Percentiles rank a stretch among this genome's conserved stretches.
Evolutionary conservation across 306 rosid genomes (phyloP).

Genomic region (Neltuma alba): DNA sequence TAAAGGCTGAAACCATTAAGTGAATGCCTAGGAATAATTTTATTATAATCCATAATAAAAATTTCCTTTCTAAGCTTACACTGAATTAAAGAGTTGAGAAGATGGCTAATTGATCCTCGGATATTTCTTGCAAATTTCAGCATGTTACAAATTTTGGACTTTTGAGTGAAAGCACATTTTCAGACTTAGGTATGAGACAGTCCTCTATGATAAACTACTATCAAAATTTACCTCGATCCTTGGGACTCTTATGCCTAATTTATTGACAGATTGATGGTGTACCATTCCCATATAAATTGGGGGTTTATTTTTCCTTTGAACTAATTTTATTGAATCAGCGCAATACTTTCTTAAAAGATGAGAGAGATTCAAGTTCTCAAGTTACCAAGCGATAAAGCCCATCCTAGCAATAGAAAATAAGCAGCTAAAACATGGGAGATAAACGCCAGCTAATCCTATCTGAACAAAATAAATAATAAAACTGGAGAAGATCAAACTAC

Average conservation of each 20-base stretch:
- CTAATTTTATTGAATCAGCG: neutral
- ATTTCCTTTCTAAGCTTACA: slow-evolving; percentile 19
- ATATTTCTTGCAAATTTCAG: slow-evolving; percentile 13
- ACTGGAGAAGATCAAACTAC: neutral
- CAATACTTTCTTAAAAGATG: neutral
- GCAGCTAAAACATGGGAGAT: neutral
- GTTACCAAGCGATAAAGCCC: neutral
- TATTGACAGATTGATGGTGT: slow-evolving; percentile 8
- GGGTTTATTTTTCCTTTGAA: neutral
- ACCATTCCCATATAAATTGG: neutral
- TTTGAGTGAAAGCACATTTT: slow-evolving; percentile 13
- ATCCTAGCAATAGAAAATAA: neutral
- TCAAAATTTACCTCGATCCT: neutral
- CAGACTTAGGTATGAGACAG: neutral
- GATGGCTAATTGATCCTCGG: slow-evolving; percentile 20
- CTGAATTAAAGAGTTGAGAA: slow-evolving; percentile 9
- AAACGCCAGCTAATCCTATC: neutral
- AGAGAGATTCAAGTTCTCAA: neutral
- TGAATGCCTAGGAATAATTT: too few species aligned
- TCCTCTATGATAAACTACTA: slow-evolving; percentile 8
- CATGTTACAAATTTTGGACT: neutral
- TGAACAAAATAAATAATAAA: neutral
- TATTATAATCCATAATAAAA: too few species aligned
- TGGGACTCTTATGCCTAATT: slow-evolving; percentile 16
- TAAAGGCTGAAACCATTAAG: too few species aligned